phyloP scores from a whole-genome alignment of 306 rosid species.

The Pterocarpus santalinus region DNA sequence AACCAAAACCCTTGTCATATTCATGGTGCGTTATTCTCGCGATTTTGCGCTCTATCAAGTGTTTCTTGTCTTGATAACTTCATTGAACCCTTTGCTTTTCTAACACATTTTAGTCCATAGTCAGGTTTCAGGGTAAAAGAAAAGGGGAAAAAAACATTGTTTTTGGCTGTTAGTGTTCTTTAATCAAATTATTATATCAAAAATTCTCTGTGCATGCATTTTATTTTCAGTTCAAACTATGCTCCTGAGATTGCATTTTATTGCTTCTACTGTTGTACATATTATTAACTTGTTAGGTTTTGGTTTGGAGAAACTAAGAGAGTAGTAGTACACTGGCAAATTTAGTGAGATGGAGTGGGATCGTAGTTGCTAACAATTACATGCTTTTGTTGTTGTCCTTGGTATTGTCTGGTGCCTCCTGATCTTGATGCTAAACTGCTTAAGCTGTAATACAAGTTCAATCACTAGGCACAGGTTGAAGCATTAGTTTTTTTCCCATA shows the following conservation, averaged over 20 bases:
- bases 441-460: neutral
- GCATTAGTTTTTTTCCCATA: neutral
- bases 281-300: neutral
- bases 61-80: no score
- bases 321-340: neutral
- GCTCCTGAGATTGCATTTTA: neutral
- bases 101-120: neutral
- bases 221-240: neutral
- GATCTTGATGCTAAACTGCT: constrained; percentile 10
- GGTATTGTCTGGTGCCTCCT: neutral
- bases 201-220: no score
- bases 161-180: neutral
- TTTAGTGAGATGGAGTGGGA: neutral
- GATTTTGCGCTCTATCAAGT: neutral
- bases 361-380: neutral
- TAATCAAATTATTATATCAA: neutral
- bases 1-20: constrained; percentile 96
- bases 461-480: neutral
- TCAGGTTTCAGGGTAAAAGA: neutral
- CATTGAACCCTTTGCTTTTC: neutral
- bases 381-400: constrained; percentile 14
- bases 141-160: neutral
- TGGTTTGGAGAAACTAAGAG: neutral
- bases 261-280: neutral
- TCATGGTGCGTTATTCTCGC: constrained; percentile 61